Evolutionary conservation across 371 early-diverging fungal species (phyloP), one percentile per base, ranked within the genome.

Genomic region (Fennellomyces sp.): DNA sequence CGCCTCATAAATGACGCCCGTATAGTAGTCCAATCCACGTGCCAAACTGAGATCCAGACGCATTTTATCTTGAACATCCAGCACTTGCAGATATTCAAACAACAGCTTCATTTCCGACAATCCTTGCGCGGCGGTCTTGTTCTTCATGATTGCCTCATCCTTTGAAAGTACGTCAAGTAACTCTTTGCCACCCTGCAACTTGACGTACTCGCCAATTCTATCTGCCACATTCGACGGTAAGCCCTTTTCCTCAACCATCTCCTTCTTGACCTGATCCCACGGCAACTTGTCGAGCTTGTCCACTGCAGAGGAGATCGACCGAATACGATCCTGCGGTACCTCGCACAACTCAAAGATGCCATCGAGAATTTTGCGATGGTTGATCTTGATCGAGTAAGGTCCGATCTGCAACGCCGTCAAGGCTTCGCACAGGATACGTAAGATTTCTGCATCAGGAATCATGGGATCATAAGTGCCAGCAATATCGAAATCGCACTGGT

Each of bases 401-500:
- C 96, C 96, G 41, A 96, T 82, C 23, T 93, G 90, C 58, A 96
- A 80, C 4, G 71, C 74, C 1, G 84, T 81, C 63, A 95, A 81
- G 21, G 96, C 86, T 69, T 97, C 97, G 36, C 84, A 82, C 56
- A 93, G 81, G 17, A 97, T 86, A n/a, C 88, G 80, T 39, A 99
- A 69, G 29, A 92, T 87, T 73, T 99, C 99, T 31, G 97, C 91
- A 75, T 99, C 99, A 10, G 98, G 94, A 39, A 98, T 85, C 98
- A 99, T 99, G 2, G 92, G 69, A 49, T 96, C 95, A 68, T 95
- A 96, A 10, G 82, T 76, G 15, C 99, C 99, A 25, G 98, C 99
- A 82, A 99, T 94, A 76, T 99, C 99, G 66, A 97, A 99, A 87
- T 99, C 99, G 73, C 99, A 98, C 82, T 99, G 99, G 74, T 88